phyloP scores from a whole-genome alignment of 2,329 filamentous ascomycete genomes.

The Diatrype stigma region DNA sequence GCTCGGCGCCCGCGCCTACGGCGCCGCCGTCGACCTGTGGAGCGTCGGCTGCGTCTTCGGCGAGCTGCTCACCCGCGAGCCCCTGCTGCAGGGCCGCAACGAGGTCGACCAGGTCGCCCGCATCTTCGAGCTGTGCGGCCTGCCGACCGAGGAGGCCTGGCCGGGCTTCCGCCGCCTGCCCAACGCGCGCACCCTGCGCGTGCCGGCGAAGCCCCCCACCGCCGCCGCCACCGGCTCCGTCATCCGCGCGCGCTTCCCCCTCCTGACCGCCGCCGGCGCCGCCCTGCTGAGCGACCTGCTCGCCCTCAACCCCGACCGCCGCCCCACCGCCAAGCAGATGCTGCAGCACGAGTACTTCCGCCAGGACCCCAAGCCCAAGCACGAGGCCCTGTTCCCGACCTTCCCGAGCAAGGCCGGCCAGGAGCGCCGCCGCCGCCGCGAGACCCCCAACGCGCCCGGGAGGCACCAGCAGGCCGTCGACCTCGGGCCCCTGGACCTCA shows the following conservation, averaged over 20 bases:
- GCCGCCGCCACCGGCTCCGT: constrained; percentile 42
- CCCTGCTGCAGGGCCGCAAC: constrained; percentile 81
- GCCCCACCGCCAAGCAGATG: constrained; percentile 70
- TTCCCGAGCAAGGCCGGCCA: constrained; percentile 94
- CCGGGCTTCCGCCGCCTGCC: constrained; percentile 82
- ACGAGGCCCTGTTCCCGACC: constrained; percentile 89
- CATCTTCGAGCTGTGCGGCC: constrained; percentile 86
- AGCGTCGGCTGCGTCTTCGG: constrained; percentile 94
- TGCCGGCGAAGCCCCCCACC: constrained; percentile 48
- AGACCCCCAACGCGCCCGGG: constrained; percentile 78
- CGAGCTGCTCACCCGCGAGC: constrained; percentile 79
- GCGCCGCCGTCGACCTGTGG: constrained; percentile 84
- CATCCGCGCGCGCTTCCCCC: constrained; percentile 74
- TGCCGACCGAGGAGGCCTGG: constrained; percentile 80
- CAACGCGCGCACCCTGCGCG: constrained; percentile 74
- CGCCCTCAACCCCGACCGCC: constrained; percentile 65
- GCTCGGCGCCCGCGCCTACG: constrained; percentile 74
- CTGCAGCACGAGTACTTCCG: constrained; percentile 79
- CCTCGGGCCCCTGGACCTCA: constrained; percentile 59
- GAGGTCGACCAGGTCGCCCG: constrained; percentile 85
- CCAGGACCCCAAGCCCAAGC: constrained; percentile 87
- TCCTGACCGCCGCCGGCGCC: constrained; percentile 71
- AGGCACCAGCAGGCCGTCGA: constrained; percentile 65
- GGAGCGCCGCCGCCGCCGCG: constrained; percentile 69
- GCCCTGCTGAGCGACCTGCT: constrained; percentile 67